These are phyloP conservation scores for Suhomyces vadensis DNA, from an alignment of 805 yeast genomes.

Conservation along the genomic window DNA sequence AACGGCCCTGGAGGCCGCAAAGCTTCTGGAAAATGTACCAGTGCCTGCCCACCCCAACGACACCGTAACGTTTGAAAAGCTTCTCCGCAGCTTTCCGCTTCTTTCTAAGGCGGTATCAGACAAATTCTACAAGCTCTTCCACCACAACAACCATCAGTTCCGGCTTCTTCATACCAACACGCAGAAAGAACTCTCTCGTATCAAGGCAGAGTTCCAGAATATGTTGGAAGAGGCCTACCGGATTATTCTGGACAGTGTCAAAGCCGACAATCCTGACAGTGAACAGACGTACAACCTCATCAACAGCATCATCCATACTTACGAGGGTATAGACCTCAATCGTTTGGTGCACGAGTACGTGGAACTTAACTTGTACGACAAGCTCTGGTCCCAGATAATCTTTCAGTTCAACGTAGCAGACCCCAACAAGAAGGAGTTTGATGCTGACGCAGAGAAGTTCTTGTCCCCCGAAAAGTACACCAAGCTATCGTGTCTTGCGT, in stretches of 20 bases:
- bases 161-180: constrained; percentile 32
- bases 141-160: constrained; percentile 40
- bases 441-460: constrained; percentile 25
- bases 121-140: constrained; percentile 39
- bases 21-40: not conserved
- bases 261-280: constrained; percentile 34
- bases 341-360: constrained; percentile 66
- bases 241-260: constrained; percentile 41
- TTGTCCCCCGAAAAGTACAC: constrained; percentile 35
- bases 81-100: constrained; percentile 40
- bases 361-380: constrained; percentile 66
- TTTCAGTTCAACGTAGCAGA: constrained; percentile 34
- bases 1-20: not conserved
- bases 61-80: constrained; percentile 34
- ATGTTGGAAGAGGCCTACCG: constrained; percentile 37
- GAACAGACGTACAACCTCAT: constrained; percentile 35
- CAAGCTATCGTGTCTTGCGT: constrained; percentile 40
- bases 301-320: constrained; percentile 28
- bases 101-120: constrained; percentile 42
- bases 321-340: constrained; percentile 48
- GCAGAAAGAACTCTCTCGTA: constrained; percentile 25
- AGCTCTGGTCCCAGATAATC: constrained; percentile 56
- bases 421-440: constrained; percentile 21
- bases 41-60: not conserved
- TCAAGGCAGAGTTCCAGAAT: constrained; percentile 31